Base-by-base conservation (phyloP, 2,329 filamentous ascomycete genomes). In the Aspergillus sojae region DNA sequence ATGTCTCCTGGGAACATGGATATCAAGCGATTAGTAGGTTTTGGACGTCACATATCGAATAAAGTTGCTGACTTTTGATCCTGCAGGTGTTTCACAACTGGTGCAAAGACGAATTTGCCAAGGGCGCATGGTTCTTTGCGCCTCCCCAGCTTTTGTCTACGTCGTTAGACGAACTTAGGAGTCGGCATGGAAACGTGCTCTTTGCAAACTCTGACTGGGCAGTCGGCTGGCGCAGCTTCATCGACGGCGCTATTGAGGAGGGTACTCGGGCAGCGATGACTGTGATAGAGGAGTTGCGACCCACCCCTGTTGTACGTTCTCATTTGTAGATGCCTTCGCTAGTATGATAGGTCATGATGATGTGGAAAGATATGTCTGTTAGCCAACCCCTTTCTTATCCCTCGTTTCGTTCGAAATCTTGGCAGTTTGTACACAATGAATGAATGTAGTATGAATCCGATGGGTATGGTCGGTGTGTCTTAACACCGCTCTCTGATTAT, bases 141-240 rank as follows among this genome's bases (percentile, higher is more conserved):
- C 65, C 70, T 0, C 80, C 81, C 0, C 72, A 75, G 4, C 65
- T 83, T 5, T 55, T 82, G 5, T 71, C 73, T 0, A 74, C 71
- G 1, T 77, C 82, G 59, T 70, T 83, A 0, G 72, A 77, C 0
- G 77, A 77, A n/a, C 74, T 84, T 67, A 69, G 80, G 43, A 72
- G 71, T 1, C 72, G 75, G 1, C 80, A 83, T 45, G 81, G 80
- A 0, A 81, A 82, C 41, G 68, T 83, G 4, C 65, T 82, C 4
- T 84, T 84, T 73, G 81, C 81, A 0, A 81, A 77, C 58, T 80
- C 81, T 0, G 82, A 84, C 54, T 84, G 82, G 82, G 82, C 81
- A 2, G 66, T 81, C 9, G 82, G 81, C 0, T 84, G 83, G 82
- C 73, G 82, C 0, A 80, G 81, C 26, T 84, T 84, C 45, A 83